Evolutionary conservation across 768 basidiomycete genomes (phyloP).

Genomic region (Brasilioporus rufonigricans): DNA sequence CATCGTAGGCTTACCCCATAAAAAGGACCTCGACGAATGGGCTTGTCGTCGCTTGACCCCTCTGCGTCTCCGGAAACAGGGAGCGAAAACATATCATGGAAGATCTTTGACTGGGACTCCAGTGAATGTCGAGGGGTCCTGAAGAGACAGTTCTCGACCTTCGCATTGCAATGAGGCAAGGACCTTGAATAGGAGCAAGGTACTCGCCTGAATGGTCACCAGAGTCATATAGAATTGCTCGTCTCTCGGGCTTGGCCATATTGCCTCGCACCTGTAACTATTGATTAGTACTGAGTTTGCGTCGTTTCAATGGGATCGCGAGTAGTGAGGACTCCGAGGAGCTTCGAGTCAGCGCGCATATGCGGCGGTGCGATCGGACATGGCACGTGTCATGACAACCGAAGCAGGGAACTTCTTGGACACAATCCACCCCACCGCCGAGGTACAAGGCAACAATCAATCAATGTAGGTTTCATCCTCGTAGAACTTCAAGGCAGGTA

Average conservation of each 20-base stretch:
- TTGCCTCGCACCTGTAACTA: too few species aligned
- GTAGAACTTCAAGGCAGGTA: background rate
- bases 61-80: conserved; percentile 9
- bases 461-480: conserved; percentile 13
- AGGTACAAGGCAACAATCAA: background rate
- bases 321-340: background rate
- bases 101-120: too few species aligned
- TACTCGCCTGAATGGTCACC: too few species aligned
- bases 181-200: background rate
- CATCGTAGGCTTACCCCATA: conserved; percentile 4
- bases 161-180: background rate
- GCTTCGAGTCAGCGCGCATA: too few species aligned
- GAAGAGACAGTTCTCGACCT: conserved; percentile 29
- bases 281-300: too few species aligned
- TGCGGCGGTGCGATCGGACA: conserved; percentile 17
- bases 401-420: too few species aligned
- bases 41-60: conserved; percentile 17
- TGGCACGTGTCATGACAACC: conserved; percentile 15
- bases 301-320: too few species aligned
- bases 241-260: conserved; percentile 6
- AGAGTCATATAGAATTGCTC: conserved; percentile 14
- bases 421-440: background rate
- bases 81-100: conserved; percentile 24
- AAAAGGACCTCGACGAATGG: conserved; percentile 22
- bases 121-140: conserved; percentile 21